Base-by-base conservation (phyloP, 2,329 filamentous ascomycete species). In the Arthrobotrys pseudoclavata region DNA sequence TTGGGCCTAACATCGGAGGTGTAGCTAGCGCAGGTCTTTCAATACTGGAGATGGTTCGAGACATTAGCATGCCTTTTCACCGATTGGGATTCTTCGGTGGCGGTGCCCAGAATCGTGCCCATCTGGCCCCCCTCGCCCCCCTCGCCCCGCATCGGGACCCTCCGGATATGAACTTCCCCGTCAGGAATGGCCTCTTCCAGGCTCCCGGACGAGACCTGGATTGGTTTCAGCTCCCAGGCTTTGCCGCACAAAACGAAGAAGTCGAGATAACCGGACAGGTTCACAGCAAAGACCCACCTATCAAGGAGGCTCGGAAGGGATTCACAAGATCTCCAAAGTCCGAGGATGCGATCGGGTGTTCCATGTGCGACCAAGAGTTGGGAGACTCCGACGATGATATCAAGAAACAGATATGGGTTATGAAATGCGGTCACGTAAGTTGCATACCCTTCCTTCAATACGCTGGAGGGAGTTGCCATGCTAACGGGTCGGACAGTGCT, bases 371-470 rank as follows among this genome's bases (percentile, higher is more conserved):
- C 18, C 88, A 92, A 74, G 95, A 98, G 84, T 85, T 99, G 15
- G 91, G 93, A 4, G 92, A 94, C 13, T 89, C 89, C 0, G 82
- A 83, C 48, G 81, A 87, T 68, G 86, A 87, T 22, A 86, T 88
- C 29, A 83, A 97, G 84, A 90, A 92, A 82, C 92, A 97, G 81
- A 95, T 98, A 79, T 98, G 94, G 94, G 91, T 96, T 0, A 87
- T 96, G 40, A 97, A 88, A 63, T 99, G 96, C 83, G 96, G 96
- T 79, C 96, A 99, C 85, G 96, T 98, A 87, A 84, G 88, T 40
- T 42, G 37, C 34, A 12, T 45, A 20, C 71, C 13, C 37, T 6
- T 26, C 34, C 71, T 22, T 80, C 52, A 40, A 29, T 53, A 4
- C 24, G 18, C 34, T 26, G n/a, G 67, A 60, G n/a, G 29, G 42